phyloP scores from a whole-genome alignment of 2,329 filamentous ascomycete genomes.

The Alternaria alternata region DNA sequence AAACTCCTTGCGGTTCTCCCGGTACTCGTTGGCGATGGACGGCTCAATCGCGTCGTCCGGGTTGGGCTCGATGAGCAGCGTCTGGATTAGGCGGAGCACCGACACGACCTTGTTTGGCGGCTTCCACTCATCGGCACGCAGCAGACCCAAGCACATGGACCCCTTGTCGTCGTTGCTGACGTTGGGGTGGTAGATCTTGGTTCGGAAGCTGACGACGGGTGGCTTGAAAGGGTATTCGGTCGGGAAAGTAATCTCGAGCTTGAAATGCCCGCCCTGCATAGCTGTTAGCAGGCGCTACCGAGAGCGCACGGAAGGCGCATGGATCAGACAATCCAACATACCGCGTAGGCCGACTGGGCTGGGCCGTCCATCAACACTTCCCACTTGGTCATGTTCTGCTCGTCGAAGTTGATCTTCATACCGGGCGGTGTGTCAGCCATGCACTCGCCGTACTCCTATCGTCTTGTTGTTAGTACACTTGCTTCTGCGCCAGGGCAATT shows the following conservation, averaged over 20 bases:
- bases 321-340: conserved; percentile 49
- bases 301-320: conserved; percentile 6
- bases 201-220: conserved; percentile 79
- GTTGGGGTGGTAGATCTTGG: conserved; percentile 96
- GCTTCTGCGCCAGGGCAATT: not conserved
- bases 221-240: conserved; percentile 90
- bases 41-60: conserved; percentile 89
- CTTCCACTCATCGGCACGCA: conserved; percentile 92
- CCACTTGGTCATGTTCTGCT: conserved; percentile 73
- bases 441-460: conserved; percentile 49
- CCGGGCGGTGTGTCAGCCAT: conserved; percentile 46
- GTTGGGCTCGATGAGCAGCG: conserved; percentile 80
- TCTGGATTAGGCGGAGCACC: conserved; percentile 79
- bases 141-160: conserved; percentile 83
- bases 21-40: conserved; percentile 85
- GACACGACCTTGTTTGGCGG: conserved; percentile 78
- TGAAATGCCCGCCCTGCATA: conserved; percentile 73
- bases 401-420: conserved; percentile 60
- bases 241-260: conserved; percentile 75
- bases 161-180: conserved; percentile 86
- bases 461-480: conserved; percentile 23
- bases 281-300: conserved; percentile 16
- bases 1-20: conserved; percentile 71
- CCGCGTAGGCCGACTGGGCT: conserved; percentile 69
- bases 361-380: conserved; percentile 72